A percentile compares a stretch with the other conserved stretches of the same genome.
phyloP scores from a whole-genome alignment of 2,329 filamentous ascomycete genomes.

The Cladosporium sp. region DNA sequence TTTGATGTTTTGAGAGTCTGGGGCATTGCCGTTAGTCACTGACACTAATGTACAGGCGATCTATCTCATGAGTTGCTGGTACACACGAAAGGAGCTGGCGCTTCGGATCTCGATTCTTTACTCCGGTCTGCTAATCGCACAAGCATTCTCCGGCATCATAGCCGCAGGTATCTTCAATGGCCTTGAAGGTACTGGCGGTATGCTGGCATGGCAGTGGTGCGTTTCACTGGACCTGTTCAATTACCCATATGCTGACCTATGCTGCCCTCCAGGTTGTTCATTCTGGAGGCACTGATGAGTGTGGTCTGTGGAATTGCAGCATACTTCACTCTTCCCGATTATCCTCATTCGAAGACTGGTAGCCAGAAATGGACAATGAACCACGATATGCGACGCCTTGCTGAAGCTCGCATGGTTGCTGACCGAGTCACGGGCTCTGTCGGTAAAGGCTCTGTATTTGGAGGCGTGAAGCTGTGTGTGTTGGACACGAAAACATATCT shows the following conservation, averaged over 20 bases:
- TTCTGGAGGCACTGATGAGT: conserved; percentile 26
- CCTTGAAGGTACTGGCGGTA: conserved; percentile 36
- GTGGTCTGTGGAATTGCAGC: conserved; percentile 18
- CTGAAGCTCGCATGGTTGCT: conserved; percentile 42
- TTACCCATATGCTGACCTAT: neutral
- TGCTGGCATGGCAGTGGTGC: conserved; percentile 38
- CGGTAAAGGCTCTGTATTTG: conserved; percentile 8
- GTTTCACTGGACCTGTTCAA: neutral
- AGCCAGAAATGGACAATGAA: conserved; percentile 14
- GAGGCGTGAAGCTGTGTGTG: conserved; percentile 25
- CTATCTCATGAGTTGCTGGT: conserved; percentile 48
- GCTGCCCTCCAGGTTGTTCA: conserved; percentile 29
- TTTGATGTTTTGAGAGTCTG: neutral
- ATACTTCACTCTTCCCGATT: conserved; percentile 23
- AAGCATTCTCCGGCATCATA: conserved; percentile 31
- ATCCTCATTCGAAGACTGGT: conserved; percentile 16
- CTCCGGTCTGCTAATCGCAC: conserved; percentile 40
- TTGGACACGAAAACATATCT: conserved; percentile 30
- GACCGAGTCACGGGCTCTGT: conserved; percentile 13
- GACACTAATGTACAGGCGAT: conserved; percentile 31
- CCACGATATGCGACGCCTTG: conserved; percentile 8
- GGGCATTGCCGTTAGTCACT: neutral
- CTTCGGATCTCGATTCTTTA: conserved; percentile 43
- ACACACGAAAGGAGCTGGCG: conserved; percentile 43
- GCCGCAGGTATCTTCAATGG: conserved; percentile 28